A percentile compares a stretch with the other conserved stretches of the same genome.
Evolutionary conservation across 2,329 filamentous ascomycete species (phyloP).

Genomic region (Aspergillus tamarii): DNA sequence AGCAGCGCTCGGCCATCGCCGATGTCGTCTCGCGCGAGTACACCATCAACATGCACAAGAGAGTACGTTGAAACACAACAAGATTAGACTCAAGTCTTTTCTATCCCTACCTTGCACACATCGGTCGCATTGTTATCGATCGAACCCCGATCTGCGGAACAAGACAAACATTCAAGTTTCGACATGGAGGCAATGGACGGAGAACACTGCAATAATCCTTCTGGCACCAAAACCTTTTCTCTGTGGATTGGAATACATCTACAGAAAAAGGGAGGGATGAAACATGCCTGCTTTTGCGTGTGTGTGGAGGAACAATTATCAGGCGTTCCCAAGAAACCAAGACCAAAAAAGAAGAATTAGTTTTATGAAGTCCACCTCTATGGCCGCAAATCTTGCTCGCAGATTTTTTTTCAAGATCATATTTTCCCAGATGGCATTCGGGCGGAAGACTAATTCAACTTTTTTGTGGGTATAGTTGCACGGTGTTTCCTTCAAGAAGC

Average conservation of each 20-base stretch:
- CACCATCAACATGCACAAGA: slow-evolving; percentile 99
- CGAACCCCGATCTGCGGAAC: slow-evolving; percentile 21
- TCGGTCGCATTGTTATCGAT: slow-evolving; percentile 5
- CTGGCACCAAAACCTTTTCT: neutral
- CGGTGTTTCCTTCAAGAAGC: slow-evolving; percentile 99
- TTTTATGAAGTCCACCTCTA: slow-evolving; percentile 73
- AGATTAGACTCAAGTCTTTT: neutral
- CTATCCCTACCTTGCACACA: slow-evolving; percentile 16
- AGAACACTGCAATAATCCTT: slow-evolving; percentile 28
- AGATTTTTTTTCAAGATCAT: slow-evolving; percentile 23
- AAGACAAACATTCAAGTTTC: slow-evolving; percentile 18
- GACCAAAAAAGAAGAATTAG: slow-evolving; percentile 53
- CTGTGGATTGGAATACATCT: neutral
- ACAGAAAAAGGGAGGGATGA: neutral
- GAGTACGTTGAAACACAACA: slow-evolving; percentile 67
- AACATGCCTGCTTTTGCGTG: neutral
- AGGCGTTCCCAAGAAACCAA: slow-evolving; percentile 15
- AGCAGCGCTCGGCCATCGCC: slow-evolving; percentile 89
- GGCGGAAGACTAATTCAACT: slow-evolving; percentile 69
- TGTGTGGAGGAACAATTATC: slow-evolving; percentile 17
- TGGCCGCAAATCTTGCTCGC: slow-evolving; percentile 40
- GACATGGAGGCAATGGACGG: slow-evolving; percentile 35
- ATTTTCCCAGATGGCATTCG: slow-evolving; percentile 48
- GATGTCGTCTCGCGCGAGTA: slow-evolving; percentile 99
- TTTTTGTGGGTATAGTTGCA: slow-evolving; percentile 71